Evolutionary conservation across 2,329 filamentous ascomycete genomes (phyloP), one percentile per base, ranked within the genome.

Genomic region (Curvularia verruculosa): DNA sequence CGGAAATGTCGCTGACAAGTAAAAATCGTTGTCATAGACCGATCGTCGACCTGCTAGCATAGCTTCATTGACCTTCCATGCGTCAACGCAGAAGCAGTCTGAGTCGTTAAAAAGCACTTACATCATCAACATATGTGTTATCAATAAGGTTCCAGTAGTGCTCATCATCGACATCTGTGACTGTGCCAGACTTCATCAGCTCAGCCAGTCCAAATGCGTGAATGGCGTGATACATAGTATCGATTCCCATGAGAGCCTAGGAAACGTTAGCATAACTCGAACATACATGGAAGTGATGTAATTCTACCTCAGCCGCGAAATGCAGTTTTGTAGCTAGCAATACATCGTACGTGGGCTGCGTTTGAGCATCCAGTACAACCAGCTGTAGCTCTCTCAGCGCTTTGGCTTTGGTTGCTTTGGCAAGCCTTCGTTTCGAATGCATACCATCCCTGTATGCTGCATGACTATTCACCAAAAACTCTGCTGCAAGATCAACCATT

Each of bases 121-220:
- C 72, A 34, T 75, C 72, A n/a, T 75, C 72, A 7, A 69, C 61
- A 21, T 75, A 75, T 2, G 70, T 69, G 40, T 71, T 69, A 21
- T 75, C 70, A n/a, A 75, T 59, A 2, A 74, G 52, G 45, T 65
- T 67, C 66, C 67, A 75, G 44, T 61, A 71, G 44, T 73, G 65
- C 19, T 72, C 65, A 12, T 68, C 60, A 46, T 73, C 72, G 4
- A 67, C 48, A 9, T 59, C 63, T 9, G 60, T 57, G 15, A 67
- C 54, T 1, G 36, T 21, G 3, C 72, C 71, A 18, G 56, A 21
- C 46, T 67, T 71, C 28, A 74, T 61, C 10, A 74, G 53, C 19
- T 73, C 65, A 2, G 67, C 64, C 8, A 74, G 60, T 2, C 63
- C 72, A 26, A 64, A 63, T 5, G 64, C 60, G 45, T 75, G 72